A percentile compares a stretch with the other conserved stretches of the same genome.
Evolutionary conservation across 495 filamentous ascomycete species (phyloP).

Genomic region (Bacidia rubella): DNA sequence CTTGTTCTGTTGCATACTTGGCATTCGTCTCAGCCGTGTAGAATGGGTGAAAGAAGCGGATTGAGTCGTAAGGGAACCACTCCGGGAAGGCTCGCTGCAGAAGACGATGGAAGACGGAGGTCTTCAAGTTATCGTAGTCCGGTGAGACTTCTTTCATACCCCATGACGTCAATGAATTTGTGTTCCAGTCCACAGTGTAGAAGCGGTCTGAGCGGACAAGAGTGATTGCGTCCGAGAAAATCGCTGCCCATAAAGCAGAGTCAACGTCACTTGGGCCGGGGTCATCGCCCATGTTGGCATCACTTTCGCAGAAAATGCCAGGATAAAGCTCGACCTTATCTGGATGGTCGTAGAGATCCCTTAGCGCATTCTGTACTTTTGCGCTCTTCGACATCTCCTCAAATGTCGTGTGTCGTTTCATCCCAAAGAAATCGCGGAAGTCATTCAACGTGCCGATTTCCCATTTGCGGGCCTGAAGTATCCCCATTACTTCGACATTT

Average conservation of each 20-base stretch:
- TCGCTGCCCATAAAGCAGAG: conserved; percentile 9
- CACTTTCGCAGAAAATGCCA: conserved; percentile 21
- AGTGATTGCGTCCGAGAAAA: conserved; percentile 18
- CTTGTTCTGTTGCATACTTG: conserved; percentile 16
- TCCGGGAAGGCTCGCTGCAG: conserved; percentile 20
- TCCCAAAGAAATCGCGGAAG: conserved; percentile 27
- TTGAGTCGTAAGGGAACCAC: conserved; percentile 22
- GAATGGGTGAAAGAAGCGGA: conserved; percentile 21
- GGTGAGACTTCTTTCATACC: conserved; percentile 20
- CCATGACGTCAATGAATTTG: conserved; percentile 18
- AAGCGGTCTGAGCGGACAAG: conserved; percentile 18
- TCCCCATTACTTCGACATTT: conserved; percentile 29
- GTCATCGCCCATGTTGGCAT: neutral
- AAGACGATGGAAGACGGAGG: conserved; percentile 19
- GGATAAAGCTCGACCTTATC: conserved; percentile 34
- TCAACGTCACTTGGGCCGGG: conserved; percentile 2
- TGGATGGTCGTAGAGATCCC: conserved; percentile 26
- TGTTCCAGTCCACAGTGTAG: conserved; percentile 19
- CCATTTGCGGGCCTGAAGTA: conserved; percentile 31
- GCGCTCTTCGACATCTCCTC: conserved; percentile 28
- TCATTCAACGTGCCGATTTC: conserved; percentile 24
- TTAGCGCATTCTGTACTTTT: conserved; percentile 22
- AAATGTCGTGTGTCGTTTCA: conserved; percentile 25
- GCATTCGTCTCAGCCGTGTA: conserved; percentile 21
- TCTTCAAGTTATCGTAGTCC: conserved; percentile 16